Base-by-base conservation (phyloP, 192 early-diverging fungal species). In the Umbelopsis sp. region DNA sequence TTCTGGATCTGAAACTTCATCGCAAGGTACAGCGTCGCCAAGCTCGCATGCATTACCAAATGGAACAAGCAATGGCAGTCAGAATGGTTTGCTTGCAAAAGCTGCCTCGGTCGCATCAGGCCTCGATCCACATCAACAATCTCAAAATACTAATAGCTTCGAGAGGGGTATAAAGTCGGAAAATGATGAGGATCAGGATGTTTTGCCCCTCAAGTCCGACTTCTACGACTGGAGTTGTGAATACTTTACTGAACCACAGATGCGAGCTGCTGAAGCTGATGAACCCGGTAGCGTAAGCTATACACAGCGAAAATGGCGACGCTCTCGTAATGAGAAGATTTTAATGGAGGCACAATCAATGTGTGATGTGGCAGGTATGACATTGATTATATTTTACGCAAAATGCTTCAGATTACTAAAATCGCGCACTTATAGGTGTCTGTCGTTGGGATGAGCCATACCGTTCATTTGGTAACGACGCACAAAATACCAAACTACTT, bases 231-330 rank as follows among this genome's bases (percentile, higher is more conserved):
- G 90, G 92, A 92, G 90, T 75, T 91, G 92, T 71, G 91, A 94
- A 77, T 96, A 92, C 77, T 96, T 96, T 81, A 85, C 85, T 24
- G 91, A 95, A 74, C 92, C 94, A 25, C 94, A 96, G 76, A 96
- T 95, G 89, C 84, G 85, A 79, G 80, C 82, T 6, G 88, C 91
- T 8, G 93, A 94, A 71, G 79, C 87, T 5, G 94, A 95, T 67
- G 91, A 93, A 69, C 91, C 90, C 9, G 94, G 94, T 38, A 94
- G 93, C 79, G 73, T 89, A 1, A 85, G 83, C 24, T 92, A 86
- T 74, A 93, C 86, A 70, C 87, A 93, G 69, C 80, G 91, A 45
- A 82, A 87, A 50, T 95, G 92, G 91, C 80, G 92, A 50, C 76
- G 87, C 45, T 79, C 84, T 31, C 82, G 93, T 38, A 94, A 94